A percentile compares a stretch with the other conserved stretches of the same genome.
These are phyloP conservation scores for Biscogniauxia marginata DNA, from an alignment of 2,329 filamentous ascomycete species.

Conservation along the genomic window DNA sequence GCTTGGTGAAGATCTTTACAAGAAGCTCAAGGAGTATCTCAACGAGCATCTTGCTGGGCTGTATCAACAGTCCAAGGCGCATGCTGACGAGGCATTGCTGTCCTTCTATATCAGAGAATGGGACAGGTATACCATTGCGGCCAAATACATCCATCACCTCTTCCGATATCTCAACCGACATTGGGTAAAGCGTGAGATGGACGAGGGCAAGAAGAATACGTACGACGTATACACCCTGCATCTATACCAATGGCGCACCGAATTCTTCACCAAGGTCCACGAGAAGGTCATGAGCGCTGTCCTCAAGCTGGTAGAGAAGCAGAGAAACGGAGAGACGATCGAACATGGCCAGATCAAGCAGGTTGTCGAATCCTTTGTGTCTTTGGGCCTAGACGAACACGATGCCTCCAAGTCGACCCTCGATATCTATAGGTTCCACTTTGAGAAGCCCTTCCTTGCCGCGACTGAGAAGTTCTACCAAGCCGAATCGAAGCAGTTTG, in stretches of 20 bases:
- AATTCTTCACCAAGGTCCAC: constrained; percentile 82
- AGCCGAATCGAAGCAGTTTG: constrained; percentile 88
- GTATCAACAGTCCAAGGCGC: constrained; percentile 69
- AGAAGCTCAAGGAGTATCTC: constrained; percentile 84
- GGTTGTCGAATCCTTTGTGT: constrained; percentile 95
- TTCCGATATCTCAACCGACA: constrained; percentile 96
- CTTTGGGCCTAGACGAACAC: constrained; percentile 87
- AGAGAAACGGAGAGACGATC: constrained; percentile 95
- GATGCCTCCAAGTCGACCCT: constrained; percentile 92
- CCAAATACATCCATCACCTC: constrained; percentile 95
- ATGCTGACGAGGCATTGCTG: constrained; percentile 86
- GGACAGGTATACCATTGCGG: constrained; percentile 91
- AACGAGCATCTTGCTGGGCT: constrained; percentile 72
- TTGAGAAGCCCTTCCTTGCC: constrained; percentile 86
- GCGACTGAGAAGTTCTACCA: constrained; percentile 86
- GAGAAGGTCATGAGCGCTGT: constrained; percentile 93
- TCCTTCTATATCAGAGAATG: constrained; percentile 96
- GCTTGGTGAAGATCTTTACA: constrained; percentile 93
- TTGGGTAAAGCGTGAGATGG: constrained; percentile 98
- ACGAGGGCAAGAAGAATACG: constrained; percentile 97
- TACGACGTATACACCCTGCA: constrained; percentile 98
- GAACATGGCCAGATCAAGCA: constrained; percentile 96
- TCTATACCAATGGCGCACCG: constrained; percentile 89
- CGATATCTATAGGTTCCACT: constrained; percentile 89
- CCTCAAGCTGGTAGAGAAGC: constrained; percentile 91